Base-by-base conservation (phyloP, 2,329 filamentous ascomycete genomes). In the Graphilbum fragrans region DNA sequence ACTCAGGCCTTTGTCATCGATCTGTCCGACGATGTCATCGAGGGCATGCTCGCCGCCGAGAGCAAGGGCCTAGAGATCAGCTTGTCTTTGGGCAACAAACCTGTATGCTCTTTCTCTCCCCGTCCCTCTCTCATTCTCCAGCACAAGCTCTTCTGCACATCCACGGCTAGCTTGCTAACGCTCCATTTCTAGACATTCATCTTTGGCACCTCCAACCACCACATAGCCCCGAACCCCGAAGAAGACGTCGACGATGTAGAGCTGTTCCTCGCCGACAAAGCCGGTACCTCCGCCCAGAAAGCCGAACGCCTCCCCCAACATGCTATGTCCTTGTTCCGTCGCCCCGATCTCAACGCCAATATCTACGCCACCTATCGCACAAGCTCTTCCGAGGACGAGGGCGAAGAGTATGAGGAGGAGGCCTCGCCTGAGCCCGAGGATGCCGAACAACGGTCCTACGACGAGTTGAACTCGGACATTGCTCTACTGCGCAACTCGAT, bases 31-130 rank as follows among this genome's bases (percentile, higher is more conserved):
- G 63, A 62, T 53, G 63, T 76, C 39, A 70, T 81, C 51, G 72
- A 77, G 54, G 66, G 74, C 47, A 72, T 81, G 69, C 77, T 81
- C 49, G 66, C 65, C 55, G 74, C 70, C 52, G 66, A 73, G 32
- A 69, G 70, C 51, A 65, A 68, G 60, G 74, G 73, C 39, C 65
- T 72, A 42, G 62, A 67, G 36, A 65, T 80, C 41, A 64, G 74
- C 51, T 61, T 81, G 51, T 67, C 70, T 5, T 57, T 81, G 46
- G 77, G 77, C 33, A 64, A 62, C 52, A 65, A 59, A 50, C 76
- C 76, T 31, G 77, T 81, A 72, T 67, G 76, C 67, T 40, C 34
- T 27, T 37, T 19, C 34, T 34, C 17, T 41, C 12, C 35, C 27
- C 38, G 44, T 47, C 41, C 27, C 48, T 42, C 37, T 37, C 37